Base-by-base conservation (phyloP, 768 basidiomycete species). In the Lentinula boryana region DNA sequence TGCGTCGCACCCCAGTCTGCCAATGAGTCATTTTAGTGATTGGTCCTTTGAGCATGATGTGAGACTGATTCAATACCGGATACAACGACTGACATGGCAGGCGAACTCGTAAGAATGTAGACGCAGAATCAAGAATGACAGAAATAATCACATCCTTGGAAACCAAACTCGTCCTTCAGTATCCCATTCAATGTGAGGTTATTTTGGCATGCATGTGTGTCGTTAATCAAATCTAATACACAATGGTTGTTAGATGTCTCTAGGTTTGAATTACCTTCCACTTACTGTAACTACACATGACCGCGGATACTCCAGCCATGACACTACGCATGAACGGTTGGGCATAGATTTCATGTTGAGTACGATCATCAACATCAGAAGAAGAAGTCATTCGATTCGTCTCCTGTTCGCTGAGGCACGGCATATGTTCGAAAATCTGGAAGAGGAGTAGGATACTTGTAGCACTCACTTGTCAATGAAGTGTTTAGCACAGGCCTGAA, bases 401-500 rank as follows among this genome's bases (percentile, higher is more conserved):
- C 68, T 89, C 87, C 72, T 89, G 87, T 69, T 89, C 87, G 66
- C 86, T 89, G 60, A 12, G 32, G 51, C 35, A 35, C 48, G 31
- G n/a, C 23, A 23, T 23, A 2, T 23, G 23, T 23, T 23, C 2
- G 9, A 21, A 36, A 5, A 56, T 40, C 23, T 46, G 44, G 16
- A 13, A 27, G 16, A 32, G 38, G 33, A 12, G 32, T 13, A 50
- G 15, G 10, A 15, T n/a, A 36, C 18, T n/a, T 7, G 12, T 13
- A 31, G 43, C 18, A 75, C 83, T 44, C 60, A 89, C 87, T 90
- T 90, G 72, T 87, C 84, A 64, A 93, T 79, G 56, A 81, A 83
- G 71, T 95, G 93, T 71, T 95, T 95, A 10, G 91, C 91, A 62
- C 88, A 91, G 0, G 93, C 91, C 68, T 93, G 90, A 1, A 94